These are phyloP conservation scores for Solanum appendiculatum DNA, from an alignment of 257 asterid species.

Conservation along the genomic window DNA sequence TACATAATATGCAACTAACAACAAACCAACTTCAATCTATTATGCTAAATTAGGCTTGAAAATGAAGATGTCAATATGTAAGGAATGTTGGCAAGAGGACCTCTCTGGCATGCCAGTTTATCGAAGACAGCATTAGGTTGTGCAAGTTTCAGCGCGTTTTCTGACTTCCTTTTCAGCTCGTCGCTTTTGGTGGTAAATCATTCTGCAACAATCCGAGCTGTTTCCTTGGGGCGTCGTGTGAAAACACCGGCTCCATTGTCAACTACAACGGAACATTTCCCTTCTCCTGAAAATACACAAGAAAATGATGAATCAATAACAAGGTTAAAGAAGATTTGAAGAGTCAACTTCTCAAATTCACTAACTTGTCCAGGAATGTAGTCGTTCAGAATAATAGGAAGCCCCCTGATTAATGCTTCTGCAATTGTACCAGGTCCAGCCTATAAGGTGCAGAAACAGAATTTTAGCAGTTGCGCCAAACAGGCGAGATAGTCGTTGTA, in stretches of 20 bases:
- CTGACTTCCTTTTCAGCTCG: slow-evolving; percentile 67
- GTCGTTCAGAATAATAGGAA: slow-evolving; percentile 88
- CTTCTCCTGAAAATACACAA: slow-evolving; percentile 49
- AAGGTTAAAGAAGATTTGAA: too few relatives aligned
- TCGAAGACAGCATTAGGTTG: slow-evolving; percentile 92
- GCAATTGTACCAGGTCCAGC: slow-evolving; percentile 99
- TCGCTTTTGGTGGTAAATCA: slow-evolving; percentile 86
- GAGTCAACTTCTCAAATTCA: background rate
- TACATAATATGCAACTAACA: slow-evolving; percentile 17
- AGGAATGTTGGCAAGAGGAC: slow-evolving; percentile 61
- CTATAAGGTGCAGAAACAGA: slow-evolving; percentile 18
- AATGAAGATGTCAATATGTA: slow-evolving; percentile 81
- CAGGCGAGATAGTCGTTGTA: background rate
- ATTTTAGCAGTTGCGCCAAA: background rate
- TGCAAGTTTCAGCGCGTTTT: slow-evolving; percentile 69
- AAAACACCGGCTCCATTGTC: slow-evolving; percentile 90
- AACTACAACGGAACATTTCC: slow-evolving; percentile 92
- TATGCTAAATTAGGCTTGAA: slow-evolving; percentile 50
- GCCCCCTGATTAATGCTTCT: slow-evolving; percentile 94
- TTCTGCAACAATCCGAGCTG: slow-evolving; percentile 63
- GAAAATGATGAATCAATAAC: background rate
- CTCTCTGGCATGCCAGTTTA: slow-evolving; percentile 77
- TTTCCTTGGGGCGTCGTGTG: slow-evolving; percentile 67
- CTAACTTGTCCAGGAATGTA: slow-evolving; percentile 96
- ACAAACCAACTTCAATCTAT: background rate